Conservation (phyloP, 331 rosid species). For the Malus hybrid region DNA sequence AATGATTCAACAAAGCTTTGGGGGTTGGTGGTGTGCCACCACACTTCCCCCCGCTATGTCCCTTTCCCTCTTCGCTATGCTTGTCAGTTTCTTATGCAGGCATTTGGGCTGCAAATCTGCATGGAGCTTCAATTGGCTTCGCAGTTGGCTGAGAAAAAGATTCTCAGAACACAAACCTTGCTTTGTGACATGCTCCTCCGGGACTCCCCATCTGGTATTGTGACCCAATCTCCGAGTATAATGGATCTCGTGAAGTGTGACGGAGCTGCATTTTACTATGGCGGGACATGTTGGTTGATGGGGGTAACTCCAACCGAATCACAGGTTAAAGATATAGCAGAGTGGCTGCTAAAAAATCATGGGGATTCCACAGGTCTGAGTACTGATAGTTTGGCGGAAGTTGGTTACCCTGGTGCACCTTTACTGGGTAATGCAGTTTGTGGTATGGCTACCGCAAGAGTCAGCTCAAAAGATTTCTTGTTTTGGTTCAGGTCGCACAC, state of each 20-base stretch:
- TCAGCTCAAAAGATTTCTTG: slow-evolving; percentile 51
- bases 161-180: slow-evolving; percentile 62
- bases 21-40: slow-evolving; percentile 91
- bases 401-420: slow-evolving; percentile 72
- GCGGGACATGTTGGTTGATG: slow-evolving; percentile 51
- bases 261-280: slow-evolving; percentile 76
- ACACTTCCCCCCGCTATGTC: slow-evolving; percentile 55
- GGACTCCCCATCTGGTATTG: slow-evolving; percentile 53
- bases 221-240: slow-evolving; percentile 66
- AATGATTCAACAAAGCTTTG: slow-evolving; percentile 54
- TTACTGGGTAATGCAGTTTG: slow-evolving; percentile 63
- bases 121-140: slow-evolving; percentile 71
- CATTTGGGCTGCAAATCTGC: slow-evolving; percentile 61
- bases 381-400: slow-evolving; percentile 70
- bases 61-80: slow-evolving; percentile 89
- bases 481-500: slow-evolving; percentile 85
- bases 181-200: slow-evolving; percentile 89
- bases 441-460: slow-evolving; percentile 69
- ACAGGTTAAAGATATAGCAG: slow-evolving; percentile 60
- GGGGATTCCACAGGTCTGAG: slow-evolving; percentile 73
- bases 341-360: slow-evolving; percentile 54
- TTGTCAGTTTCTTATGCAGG: slow-evolving; percentile 81
- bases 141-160: slow-evolving; percentile 60
- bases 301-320: slow-evolving; percentile 82
- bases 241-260: slow-evolving; percentile 78